Base-by-base conservation (phyloP, 768 basidiomycete genomes). In the Termitomyces sp. region DNA sequence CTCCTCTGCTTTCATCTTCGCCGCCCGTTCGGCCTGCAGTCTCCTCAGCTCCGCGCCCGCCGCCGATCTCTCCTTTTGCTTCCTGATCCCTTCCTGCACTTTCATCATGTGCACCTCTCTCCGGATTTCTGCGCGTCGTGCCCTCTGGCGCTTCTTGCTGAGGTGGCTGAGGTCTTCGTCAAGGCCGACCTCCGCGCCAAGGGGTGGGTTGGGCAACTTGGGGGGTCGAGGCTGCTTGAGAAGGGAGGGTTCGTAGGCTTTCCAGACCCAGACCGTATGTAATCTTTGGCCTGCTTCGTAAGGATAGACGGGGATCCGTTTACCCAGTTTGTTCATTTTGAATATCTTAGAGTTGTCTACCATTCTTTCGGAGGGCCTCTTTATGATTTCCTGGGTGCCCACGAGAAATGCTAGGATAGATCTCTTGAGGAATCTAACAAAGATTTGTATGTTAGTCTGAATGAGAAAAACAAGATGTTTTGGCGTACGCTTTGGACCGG, bases 141-240 rank as follows among this genome's bases (percentile, higher is more conserved):
- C 76, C 16, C 76, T 69, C 58, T 76, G 78, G 61, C 86, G 71
- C 55, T 84, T 74, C 63, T 73, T 80, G 69, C 79, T 89, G 56
- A 88, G 69, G 67, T 88, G 85, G 7, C 76, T 73, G 67, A 76
- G 77, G 62, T 88, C 85, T 48, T 74, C 75, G 5, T 76, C 79
- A 5, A 76, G 72, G 5, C 79, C 83, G 12, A 83, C 76, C 48
- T 79, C 77, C 34, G 53, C 54, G 9, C 78, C 76, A 45, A 75
- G 68, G n/a, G 57, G 27, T 50, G 30, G 30, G 20, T 44, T 14
- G 42, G 42, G 52, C 45, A 14, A 12, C 30, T 61, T 53, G 18
- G 18, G 26, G 9, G 50, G 52, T 20, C 13, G 32, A 13, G 46
- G 32, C 1, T 2, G n/a, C 34, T 40, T 30, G 18, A 34, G 8